These are phyloP conservation scores for Salvia sclarea DNA, from an alignment of 305 asterid genomes.

Conservation along the genomic window DNA sequence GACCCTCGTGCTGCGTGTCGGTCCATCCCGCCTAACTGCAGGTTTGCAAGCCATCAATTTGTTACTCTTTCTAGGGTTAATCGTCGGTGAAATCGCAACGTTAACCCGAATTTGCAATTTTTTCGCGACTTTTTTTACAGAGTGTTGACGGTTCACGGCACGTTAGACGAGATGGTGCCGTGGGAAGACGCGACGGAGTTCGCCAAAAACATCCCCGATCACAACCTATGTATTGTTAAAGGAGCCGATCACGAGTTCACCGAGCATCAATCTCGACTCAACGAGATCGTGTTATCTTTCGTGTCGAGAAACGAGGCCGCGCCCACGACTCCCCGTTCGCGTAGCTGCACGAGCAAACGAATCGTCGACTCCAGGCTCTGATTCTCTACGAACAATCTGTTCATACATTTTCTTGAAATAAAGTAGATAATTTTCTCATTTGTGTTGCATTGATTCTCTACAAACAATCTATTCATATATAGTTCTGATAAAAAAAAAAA, in stretches of 20 bases:
- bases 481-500: too few relatives aligned
- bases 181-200: constrained; percentile 73
- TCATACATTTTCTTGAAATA: not conserved
- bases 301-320: constrained; percentile 33
- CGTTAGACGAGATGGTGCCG: constrained; percentile 71
- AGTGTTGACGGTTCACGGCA: constrained; percentile 73
- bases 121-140: constrained; percentile 30
- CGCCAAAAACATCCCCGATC: constrained; percentile 51
- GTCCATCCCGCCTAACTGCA: constrained; percentile 59
- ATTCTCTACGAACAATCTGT: not conserved
- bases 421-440: not conserved
- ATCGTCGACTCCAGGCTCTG: constrained; percentile 51
- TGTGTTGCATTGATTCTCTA: not conserved
- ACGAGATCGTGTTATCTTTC: constrained; percentile 56
- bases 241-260: constrained; percentile 94
- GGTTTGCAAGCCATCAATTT: constrained; percentile 42
- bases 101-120: too few relatives aligned
- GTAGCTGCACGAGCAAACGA: constrained; percentile 26
- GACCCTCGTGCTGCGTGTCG: constrained; percentile 62
- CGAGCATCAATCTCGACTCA: constrained; percentile 51
- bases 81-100: not conserved
- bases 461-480: too few relatives aligned
- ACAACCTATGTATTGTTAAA: constrained; percentile 53
- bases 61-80: too few relatives aligned
- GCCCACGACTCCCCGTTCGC: constrained; percentile 21